Evolutionary conservation across 352 stramenopile genomes (phyloP).

Genomic region (Phytopythium sindhum): DNA sequence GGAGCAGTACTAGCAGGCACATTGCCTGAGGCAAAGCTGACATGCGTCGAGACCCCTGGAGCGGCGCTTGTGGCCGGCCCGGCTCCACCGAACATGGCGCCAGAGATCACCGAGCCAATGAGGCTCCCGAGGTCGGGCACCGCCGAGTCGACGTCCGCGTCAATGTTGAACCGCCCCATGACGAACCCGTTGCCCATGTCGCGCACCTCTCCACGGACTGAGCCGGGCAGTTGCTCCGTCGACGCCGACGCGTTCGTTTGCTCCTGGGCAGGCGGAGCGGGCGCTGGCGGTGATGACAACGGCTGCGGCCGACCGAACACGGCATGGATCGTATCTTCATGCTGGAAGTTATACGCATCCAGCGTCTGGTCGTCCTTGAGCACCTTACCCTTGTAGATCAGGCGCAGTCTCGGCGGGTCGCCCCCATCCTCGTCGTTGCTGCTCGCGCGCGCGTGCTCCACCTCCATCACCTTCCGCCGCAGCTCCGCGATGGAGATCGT

Average conservation of each 20-base stretch:
- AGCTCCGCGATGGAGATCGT: constrained; percentile 21
- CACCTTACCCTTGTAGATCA: constrained; percentile 58
- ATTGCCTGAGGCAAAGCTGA: neutral
- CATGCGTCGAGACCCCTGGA: neutral
- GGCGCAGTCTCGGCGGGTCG: neutral
- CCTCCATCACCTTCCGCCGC: constrained; percentile 19
- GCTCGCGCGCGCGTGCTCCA: constrained; percentile 1
- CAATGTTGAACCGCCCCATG: neutral
- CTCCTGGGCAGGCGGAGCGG: neutral
- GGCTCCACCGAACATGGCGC: neutral
- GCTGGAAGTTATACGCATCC: constrained; percentile 24
- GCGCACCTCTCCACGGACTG: neutral
- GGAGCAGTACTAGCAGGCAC: neutral
- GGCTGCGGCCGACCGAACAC: constrained; percentile 18
- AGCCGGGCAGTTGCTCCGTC: neutral
- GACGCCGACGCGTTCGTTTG: neutral
- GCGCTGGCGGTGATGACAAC: neutral
- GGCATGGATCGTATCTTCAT: constrained; percentile 40
- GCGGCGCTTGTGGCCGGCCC: neutral
- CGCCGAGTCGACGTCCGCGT: neutral
- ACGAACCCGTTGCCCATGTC: neutral
- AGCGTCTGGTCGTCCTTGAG: constrained; percentile 38
- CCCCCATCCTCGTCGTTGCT: neutral
- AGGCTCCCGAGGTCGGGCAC: neutral
- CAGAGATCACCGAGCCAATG: neutral